Conservation (phyloP, 1,284 basidiomycete species). For the Rhizoctonia solani region DNA sequence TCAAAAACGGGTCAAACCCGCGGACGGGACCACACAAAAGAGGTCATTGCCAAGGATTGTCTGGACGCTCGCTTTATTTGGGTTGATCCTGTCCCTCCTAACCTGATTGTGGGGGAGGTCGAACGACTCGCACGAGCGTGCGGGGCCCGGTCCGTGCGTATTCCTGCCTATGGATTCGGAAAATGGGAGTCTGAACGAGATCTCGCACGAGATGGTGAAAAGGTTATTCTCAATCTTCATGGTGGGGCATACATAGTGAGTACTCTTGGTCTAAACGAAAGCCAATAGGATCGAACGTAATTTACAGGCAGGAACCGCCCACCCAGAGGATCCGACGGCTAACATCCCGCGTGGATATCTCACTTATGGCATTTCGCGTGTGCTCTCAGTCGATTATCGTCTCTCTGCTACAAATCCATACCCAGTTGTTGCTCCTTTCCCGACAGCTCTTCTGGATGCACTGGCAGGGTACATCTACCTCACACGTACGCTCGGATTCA, state of each 20-base stretch:
- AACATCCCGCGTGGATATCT: slow-evolving; percentile 30
- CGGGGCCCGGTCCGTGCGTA: slow-evolving; percentile 49
- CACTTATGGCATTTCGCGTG: slow-evolving; percentile 40
- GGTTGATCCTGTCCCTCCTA: slow-evolving; percentile 53
- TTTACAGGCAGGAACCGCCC: slow-evolving; percentile 27
- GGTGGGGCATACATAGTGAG: slow-evolving; percentile 33
- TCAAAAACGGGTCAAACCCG: slow-evolving; percentile 3
- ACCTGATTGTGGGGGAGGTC: slow-evolving; percentile 55
- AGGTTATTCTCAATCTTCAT: slow-evolving; percentile 32
- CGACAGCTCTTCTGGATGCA: slow-evolving; percentile 64
- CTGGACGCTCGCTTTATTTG: slow-evolving; percentile 47
- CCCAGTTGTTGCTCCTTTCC: slow-evolving; percentile 53
- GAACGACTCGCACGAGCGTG: slow-evolving; percentile 50
- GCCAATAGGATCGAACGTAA: too few species aligned
- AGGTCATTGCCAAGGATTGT: slow-evolving; percentile 3
- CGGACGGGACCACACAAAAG: slow-evolving; percentile 9
- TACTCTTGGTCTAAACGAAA: background rate
- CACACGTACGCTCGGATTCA: slow-evolving; percentile 51
- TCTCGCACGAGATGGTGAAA: slow-evolving; percentile 25
- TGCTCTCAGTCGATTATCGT: slow-evolving; percentile 56
- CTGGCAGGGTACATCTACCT: slow-evolving; percentile 66
- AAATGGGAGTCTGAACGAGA: background rate
- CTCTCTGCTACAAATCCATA: slow-evolving; percentile 49
- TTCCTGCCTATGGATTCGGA: slow-evolving; percentile 60
- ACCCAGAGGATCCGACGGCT: slow-evolving; percentile 33